Evolutionary conservation across 805 yeast species (phyloP).

Genomic region (Isabelozyma heimii): DNA sequence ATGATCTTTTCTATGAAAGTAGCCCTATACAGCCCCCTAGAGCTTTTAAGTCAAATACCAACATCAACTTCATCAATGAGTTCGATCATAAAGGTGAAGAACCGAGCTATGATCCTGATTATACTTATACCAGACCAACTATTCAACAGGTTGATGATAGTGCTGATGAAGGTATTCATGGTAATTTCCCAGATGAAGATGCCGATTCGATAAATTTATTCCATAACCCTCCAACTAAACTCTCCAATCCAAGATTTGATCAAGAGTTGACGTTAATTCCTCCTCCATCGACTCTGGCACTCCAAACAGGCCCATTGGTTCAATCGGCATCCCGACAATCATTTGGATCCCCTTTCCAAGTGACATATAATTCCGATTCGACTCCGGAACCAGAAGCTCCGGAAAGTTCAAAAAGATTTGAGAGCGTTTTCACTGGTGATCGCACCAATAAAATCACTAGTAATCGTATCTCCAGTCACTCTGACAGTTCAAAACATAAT

Average conservation of each 20-base stretch:
- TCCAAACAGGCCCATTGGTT: background rate
- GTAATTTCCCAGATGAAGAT: conserved; percentile 6
- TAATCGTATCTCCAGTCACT: background rate
- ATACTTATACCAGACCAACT: background rate
- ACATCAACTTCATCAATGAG: conserved; percentile 25
- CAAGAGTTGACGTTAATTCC: conserved; percentile 27
- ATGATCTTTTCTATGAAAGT: background rate
- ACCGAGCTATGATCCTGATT: conserved; percentile 2
- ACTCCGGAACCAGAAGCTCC: conserved; percentile 1
- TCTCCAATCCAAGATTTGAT: conserved; percentile 15
- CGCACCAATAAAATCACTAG: background rate
- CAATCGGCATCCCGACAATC: conserved; percentile 1
- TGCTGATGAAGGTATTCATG: conserved; percentile 3
- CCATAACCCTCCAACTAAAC: conserved; percentile 22
- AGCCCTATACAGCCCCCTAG: background rate
- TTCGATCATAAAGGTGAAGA: conserved; percentile 18
- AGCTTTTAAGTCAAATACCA: conserved; percentile 1
- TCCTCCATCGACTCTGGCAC: conserved; percentile 10
- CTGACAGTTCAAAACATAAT: conserved; percentile 4
- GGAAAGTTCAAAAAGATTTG: background rate
- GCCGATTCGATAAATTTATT: conserved; percentile 17
- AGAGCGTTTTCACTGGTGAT: background rate
- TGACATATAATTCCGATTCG: conserved; percentile 6
- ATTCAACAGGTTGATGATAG: background rate
- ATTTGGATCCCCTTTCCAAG: conserved; percentile 35